Percentiles rank a stretch among this genome's conserved stretches.
Evolutionary conservation across 1,284 basidiomycete genomes (phyloP).

Genomic region (Veloboletus limbatus): DNA sequence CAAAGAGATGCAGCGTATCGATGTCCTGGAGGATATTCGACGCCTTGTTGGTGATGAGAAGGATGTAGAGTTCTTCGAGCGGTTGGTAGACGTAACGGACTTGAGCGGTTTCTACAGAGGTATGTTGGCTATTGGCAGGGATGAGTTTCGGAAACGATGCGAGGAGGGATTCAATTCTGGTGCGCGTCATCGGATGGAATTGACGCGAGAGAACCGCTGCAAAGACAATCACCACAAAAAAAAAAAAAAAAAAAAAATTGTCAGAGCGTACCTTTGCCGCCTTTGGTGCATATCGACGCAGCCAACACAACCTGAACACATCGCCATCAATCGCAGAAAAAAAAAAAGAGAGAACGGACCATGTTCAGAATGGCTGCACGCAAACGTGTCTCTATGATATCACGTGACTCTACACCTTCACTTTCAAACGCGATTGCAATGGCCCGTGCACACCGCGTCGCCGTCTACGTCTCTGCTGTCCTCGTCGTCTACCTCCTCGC

Average conservation of each 20-base stretch:
- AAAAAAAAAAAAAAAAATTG: conserved; percentile 1
- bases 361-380: too few relatives aligned
- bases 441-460: conserved; percentile 25
- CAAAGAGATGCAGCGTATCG: conserved; percentile 91
- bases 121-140: conserved; percentile 96
- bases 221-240: too few relatives aligned
- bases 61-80: conserved; percentile 96
- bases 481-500: conserved; percentile 13
- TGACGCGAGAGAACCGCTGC: conserved; percentile 95
- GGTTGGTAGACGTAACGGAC: conserved; percentile 99
- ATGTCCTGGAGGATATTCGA: conserved; percentile 99
- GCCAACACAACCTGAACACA: conserved; percentile 78
- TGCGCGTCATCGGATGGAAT: conserved; percentile 90
- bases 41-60: conserved; percentile 97
- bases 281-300: conserved; percentile 92
- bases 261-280: conserved; percentile 72
- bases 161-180: conserved; percentile 92
- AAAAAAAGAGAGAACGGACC: conserved; percentile 13
- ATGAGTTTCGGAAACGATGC: conserved; percentile 98
- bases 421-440: too few relatives aligned
- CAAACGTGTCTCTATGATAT: conserved; percentile 14
- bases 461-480: conserved; percentile 12
- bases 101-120: conserved; percentile 88
- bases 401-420: too few relatives aligned
- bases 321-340: conserved; percentile 1